These are phyloP conservation scores for Hypholoma fasciculare DNA, from an alignment of 768 basidiomycete genomes.

Conservation along the genomic window DNA sequence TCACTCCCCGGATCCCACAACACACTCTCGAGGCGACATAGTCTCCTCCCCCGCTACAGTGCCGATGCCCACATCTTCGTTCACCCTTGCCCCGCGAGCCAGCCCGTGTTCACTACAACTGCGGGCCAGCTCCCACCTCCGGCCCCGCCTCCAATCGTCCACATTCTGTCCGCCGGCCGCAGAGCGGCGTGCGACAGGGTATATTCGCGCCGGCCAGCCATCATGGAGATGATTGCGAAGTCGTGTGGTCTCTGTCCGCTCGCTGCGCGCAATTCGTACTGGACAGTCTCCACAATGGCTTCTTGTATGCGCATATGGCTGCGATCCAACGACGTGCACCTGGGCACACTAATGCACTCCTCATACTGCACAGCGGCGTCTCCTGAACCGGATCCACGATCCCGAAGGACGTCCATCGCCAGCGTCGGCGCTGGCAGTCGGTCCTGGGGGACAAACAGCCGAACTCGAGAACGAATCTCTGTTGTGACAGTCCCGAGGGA, in stretches of 20 bases:
- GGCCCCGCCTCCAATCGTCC: constrained; percentile 18
- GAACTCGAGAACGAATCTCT: constrained; percentile 62
- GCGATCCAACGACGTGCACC: constrained; percentile 21
- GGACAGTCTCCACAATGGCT: constrained; percentile 19
- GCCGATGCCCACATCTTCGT: constrained; percentile 30
- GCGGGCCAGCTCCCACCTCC: constrained; percentile 24
- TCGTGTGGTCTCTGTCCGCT: constrained; percentile 22
- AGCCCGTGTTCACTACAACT: constrained; percentile 33
- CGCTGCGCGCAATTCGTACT: constrained; percentile 25
- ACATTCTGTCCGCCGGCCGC: constrained; percentile 10
- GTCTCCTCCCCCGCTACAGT: constrained; percentile 39
- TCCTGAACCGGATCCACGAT: constrained; percentile 3
- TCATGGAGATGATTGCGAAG: constrained; percentile 5
- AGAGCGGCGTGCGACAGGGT: constrained; percentile 4
- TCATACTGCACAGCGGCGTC: constrained; percentile 9
- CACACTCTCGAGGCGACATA: constrained; percentile 40
- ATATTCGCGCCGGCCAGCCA: constrained; percentile 4
- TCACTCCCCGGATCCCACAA: constrained; percentile 3
- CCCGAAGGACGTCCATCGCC: background rate
- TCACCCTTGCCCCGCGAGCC: constrained; percentile 35
- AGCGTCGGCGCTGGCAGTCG: constrained; percentile 7
- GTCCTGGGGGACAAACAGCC: constrained; percentile 17
- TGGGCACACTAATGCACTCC: constrained; percentile 19
- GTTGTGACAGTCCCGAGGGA: constrained; percentile 44
- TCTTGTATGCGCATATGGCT: constrained; percentile 34